Base-by-base conservation (phyloP, 345 rosid genomes). In the Populus deltoides region DNA sequence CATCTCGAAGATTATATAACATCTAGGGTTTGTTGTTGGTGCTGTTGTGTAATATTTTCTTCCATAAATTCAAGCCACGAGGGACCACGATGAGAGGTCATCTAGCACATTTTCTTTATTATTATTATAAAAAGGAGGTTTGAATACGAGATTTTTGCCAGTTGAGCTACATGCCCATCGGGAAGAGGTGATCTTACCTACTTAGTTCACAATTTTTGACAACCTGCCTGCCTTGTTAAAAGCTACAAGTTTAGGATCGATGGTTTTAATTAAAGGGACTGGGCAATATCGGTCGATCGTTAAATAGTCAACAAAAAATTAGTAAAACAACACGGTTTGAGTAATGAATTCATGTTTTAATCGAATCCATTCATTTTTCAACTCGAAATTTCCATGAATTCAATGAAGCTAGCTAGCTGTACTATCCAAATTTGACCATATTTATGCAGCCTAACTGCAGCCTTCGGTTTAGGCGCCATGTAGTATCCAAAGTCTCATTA, bases 391-490 rank as follows among this genome's bases (percentile, higher is more conserved):
- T 66, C 45, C 38, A 51, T 53, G 35, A 17, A 7, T 67, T 76
- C 18, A 45, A 45, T 75, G 63, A 66, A n/a, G 53, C 53, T 47
- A 47, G 53, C 16, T 39, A 39, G 39, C 6, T 43, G 70, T 18
- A 61, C 12, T 47, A 25, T 66, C 78, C 78, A 49, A 75, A 51
- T 33, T 49, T 66, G 78, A 75, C 72, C 77, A 43, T 16, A 16
- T 5, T 5, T 5, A 49, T 16, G 55, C 55, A 13, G 53, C 16
- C 20, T 13, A 49, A 7, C 10, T 41, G 55, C 57, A n/a, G 43
- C 71, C 61, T 3, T 45, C 55, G 57, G 39, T 72, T 29, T 35
- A 1, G 36, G 36, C 36, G 25, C 65, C 27, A 53, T 33, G 9
- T 8, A 25, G n/a, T 0, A 55, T 55, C 61, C 25, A 7, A 8